Base-by-base conservation (phyloP, 768 basidiomycete genomes). In the Obba rivulosa region DNA sequence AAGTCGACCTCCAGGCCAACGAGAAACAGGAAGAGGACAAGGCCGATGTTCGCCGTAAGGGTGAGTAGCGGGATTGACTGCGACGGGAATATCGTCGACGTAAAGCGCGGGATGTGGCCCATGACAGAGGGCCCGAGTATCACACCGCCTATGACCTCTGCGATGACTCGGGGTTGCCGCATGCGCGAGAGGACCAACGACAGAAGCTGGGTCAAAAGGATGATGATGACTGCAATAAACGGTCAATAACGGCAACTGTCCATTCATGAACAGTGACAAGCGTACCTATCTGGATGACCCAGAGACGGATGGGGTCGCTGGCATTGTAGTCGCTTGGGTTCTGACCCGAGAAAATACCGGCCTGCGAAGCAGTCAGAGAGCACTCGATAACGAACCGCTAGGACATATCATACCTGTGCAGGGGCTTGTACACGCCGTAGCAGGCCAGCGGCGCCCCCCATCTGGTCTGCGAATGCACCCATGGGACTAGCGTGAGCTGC, bases 141-240 rank as follows among this genome's bases (percentile, higher is more conserved):
- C 54, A 98, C 82, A 18, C 95, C 95, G 0, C 85, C 91, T 47
- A 97, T 79, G 50, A 96, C 86, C 63, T 97, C 94, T 36, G 92
- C 83, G 44, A 96, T 92, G 51, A 97, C 94, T n/a, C 84, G 75
- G 1, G 95, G 95, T 59, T 97, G 95, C 31, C 80, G 81, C 31
- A 95, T 80, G 47, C 75, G 81, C 8, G 70, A 64, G 18, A 96
- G 72, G 44, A 78, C 49, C n/a, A 87, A 65, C 0, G 80, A 74
- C 10, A 98, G 79, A 4, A 86, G 49, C 60, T 93, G 88, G 34
- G 83, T 81, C 75, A 92, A 81, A 25, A 67, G 67, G 48, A 96
- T 75, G 69, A 98, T 92, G 55, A 97, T 79, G 42, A 85, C 85
- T 81, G 65, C 36, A 5, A 5, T 7, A 5, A 13, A 5, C 13